Percentiles rank a stretch among this genome's conserved stretches.
phyloP scores from a whole-genome alignment of 1,139 yeast genomes.

The Hemisphaericaspora xylofermentans region DNA sequence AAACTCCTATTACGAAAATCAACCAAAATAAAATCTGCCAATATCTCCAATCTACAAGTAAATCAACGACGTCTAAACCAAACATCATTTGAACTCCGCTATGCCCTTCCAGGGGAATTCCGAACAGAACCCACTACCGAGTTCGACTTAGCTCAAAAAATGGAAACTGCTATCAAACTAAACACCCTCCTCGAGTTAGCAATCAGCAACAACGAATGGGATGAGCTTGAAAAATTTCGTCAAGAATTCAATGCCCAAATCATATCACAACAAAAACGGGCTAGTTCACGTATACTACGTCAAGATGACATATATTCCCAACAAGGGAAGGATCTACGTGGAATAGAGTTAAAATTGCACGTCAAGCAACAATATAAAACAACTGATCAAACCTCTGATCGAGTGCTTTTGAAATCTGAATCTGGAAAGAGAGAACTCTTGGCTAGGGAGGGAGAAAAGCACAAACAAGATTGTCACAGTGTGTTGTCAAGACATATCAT shows the following conservation, averaged over 20 bases:
- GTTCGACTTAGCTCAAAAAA: slow-evolving; percentile 5
- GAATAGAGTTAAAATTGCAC: slow-evolving; percentile 6
- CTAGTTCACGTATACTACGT: slow-evolving; percentile 7
- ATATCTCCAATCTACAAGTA: background rate
- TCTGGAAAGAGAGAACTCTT: slow-evolving; percentile 4
- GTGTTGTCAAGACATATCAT: slow-evolving; percentile 31
- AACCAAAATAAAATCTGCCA: slow-evolving; percentile 7
- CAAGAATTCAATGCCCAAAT: slow-evolving; percentile 2
- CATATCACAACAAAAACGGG: slow-evolving; percentile 5
- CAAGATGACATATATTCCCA: slow-evolving; percentile 4
- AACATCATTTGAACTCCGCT: slow-evolving; percentile 18
- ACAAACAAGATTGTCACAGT: slow-evolving; percentile 9
- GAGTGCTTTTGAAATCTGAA: background rate
- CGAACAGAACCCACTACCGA: slow-evolving; percentile 4
- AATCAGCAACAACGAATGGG: background rate
- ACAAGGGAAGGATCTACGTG: slow-evolving; percentile 7
- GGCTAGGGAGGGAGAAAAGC: slow-evolving; percentile 10
- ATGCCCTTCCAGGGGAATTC: slow-evolving; percentile 20
- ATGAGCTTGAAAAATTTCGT: slow-evolving; percentile 4
- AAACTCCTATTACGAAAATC: slow-evolving; percentile 20
- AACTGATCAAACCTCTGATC: background rate
- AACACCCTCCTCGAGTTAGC: slow-evolving; percentile 5
- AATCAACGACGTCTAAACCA: slow-evolving; percentile 2
- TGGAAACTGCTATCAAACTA: slow-evolving; percentile 13
- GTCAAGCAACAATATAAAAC: background rate